phyloP scores from a whole-genome alignment of 805 yeast species.

The Alloascoidea africana region DNA sequence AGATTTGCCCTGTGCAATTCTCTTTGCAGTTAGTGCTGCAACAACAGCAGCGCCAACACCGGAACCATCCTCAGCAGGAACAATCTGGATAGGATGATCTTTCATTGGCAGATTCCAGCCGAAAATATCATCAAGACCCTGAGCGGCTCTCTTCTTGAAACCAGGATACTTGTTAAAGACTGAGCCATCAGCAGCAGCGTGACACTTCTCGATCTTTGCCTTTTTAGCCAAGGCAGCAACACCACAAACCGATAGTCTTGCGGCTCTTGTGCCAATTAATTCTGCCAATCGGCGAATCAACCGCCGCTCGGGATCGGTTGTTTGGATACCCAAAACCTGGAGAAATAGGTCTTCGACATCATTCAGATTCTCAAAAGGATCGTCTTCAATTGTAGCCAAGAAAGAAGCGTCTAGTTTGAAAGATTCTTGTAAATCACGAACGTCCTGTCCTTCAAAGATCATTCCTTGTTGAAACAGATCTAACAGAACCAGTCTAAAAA shows the following conservation, averaged over 20 bases:
- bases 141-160: slow-evolving; percentile 79
- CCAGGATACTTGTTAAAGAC: slow-evolving; percentile 90
- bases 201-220: slow-evolving; percentile 53
- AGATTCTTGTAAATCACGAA: slow-evolving; percentile 40
- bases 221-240: slow-evolving; percentile 87
- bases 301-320: slow-evolving; percentile 68
- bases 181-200: slow-evolving; percentile 96
- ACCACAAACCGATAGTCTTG: slow-evolving; percentile 88
- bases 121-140: slow-evolving; percentile 77
- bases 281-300: slow-evolving; percentile 73
- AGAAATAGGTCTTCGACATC: slow-evolving; percentile 59
- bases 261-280: slow-evolving; percentile 82
- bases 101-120: slow-evolving; percentile 48
- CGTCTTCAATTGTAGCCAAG: slow-evolving; percentile 79
- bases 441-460: slow-evolving; percentile 58
- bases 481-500: slow-evolving; percentile 63
- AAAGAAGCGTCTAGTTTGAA: slow-evolving; percentile 81
- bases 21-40: slow-evolving; percentile 83
- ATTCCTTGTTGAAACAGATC: slow-evolving; percentile 54
- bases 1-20: slow-evolving; percentile 43
- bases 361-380: slow-evolving; percentile 69
- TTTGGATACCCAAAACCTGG: slow-evolving; percentile 38
- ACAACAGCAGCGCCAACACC: slow-evolving; percentile 98
- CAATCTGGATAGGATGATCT: slow-evolving; percentile 71
- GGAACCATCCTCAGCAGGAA: slow-evolving; percentile 94